phyloP scores from a whole-genome alignment of 129 eudicot species.

The Ambrosia artemisiifolia region DNA sequence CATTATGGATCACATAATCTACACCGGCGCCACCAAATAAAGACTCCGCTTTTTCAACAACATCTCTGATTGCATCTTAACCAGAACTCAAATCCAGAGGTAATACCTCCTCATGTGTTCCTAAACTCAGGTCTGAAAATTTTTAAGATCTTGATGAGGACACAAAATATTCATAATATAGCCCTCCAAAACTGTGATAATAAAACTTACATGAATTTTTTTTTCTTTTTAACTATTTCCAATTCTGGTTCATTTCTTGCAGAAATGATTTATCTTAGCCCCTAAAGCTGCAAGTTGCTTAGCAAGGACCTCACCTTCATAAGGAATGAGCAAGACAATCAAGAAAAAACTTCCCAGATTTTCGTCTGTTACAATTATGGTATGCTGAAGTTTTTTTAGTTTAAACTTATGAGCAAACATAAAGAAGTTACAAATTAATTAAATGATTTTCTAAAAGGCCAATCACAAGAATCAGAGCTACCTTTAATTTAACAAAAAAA shows the following conservation, averaged over 20 bases:
- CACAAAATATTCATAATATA: background rate
- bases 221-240: slow-evolving; percentile 76
- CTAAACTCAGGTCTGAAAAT: slow-evolving; percentile 34
- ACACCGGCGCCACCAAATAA: slow-evolving; percentile 74
- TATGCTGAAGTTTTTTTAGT: background rate
- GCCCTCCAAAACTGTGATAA: background rate
- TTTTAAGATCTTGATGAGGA: slow-evolving; percentile 16
- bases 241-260: slow-evolving; percentile 82
- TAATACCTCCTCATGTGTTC: slow-evolving; percentile 76
- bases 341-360: background rate
- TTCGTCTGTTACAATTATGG: background rate
- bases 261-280: slow-evolving; percentile 88
- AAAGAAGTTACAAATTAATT: slow-evolving; percentile 4
- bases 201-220: slow-evolving; percentile 54
- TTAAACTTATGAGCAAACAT: background rate
- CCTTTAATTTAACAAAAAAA: background rate
- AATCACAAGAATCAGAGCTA: background rate
- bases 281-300: slow-evolving; percentile 86
- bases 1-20: slow-evolving; percentile 90
- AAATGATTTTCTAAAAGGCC: slow-evolving; percentile 1
- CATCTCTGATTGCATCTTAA: slow-evolving; percentile 57
- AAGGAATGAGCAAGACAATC: slow-evolving; percentile 11
- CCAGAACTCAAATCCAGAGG: slow-evolving; percentile 90
- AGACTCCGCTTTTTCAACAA: slow-evolving; percentile 75
- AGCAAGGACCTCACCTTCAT: slow-evolving; percentile 80